Conservation (phyloP, 192 early-diverging fungal genomes). For the Coemansia guatemalensis region DNA sequence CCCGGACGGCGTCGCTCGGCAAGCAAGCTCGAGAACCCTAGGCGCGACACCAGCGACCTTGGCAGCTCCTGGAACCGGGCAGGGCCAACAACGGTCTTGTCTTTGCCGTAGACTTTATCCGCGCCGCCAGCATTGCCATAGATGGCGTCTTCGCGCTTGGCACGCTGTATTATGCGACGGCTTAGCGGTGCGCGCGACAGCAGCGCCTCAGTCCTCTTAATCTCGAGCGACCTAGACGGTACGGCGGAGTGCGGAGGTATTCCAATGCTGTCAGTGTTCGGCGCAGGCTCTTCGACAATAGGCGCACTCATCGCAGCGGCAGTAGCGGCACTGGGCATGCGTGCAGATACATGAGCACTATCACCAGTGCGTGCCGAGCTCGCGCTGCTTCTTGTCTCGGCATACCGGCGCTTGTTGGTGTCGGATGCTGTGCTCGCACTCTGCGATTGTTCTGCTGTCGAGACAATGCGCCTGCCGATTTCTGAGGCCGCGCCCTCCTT, state of each 20-base stretch:
- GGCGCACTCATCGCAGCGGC: background rate
- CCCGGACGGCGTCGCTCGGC: slow-evolving; percentile 34
- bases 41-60: slow-evolving; percentile 37
- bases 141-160: slow-evolving; percentile 35
- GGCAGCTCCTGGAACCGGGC: slow-evolving; percentile 40
- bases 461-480: slow-evolving; percentile 1
- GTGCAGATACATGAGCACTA: too few relatives aligned
- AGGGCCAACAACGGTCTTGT: slow-evolving; percentile 18
- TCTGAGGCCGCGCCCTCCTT: background rate
- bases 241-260: slow-evolving; percentile 1
- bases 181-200: slow-evolving; percentile 19
- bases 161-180: slow-evolving; percentile 35
- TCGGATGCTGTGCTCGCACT: background rate
- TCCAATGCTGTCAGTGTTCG: too few relatives aligned
- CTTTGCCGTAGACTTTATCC: background rate
- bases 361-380: too few relatives aligned
- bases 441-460: slow-evolving; percentile 1
- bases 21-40: slow-evolving; percentile 35
- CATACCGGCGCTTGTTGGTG: background rate
- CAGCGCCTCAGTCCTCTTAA: slow-evolving; percentile 3
- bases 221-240: slow-evolving; percentile 42
- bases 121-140: slow-evolving; percentile 8
- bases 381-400: too few relatives aligned
- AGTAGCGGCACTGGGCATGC: too few relatives aligned
- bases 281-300: too few relatives aligned